phyloP scores from a whole-genome alignment of 1,284 basidiomycete species.

The Omphalotus olearius region DNA sequence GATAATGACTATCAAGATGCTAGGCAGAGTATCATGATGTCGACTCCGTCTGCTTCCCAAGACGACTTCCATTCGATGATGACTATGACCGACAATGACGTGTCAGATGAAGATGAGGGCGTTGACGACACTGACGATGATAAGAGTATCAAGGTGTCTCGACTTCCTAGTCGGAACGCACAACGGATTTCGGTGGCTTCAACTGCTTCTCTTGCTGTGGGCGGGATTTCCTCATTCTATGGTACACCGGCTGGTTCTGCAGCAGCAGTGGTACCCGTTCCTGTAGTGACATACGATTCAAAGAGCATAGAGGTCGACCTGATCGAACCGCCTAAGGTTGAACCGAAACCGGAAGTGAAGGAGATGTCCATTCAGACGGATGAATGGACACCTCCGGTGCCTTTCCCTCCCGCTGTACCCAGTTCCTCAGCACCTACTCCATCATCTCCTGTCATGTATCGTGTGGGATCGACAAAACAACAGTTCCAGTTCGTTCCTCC shows the following conservation, averaged over 20 bases:
- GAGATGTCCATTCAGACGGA: slow-evolving; percentile 81
- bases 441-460: slow-evolving; percentile 43
- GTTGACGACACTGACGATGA: slow-evolving; percentile 42
- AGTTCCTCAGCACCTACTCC: slow-evolving; percentile 23
- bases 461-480: slow-evolving; percentile 54
- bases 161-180: slow-evolving; percentile 24
- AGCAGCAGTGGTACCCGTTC: slow-evolving; percentile 1
- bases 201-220: slow-evolving; percentile 15
- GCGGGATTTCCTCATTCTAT: slow-evolving; percentile 11
- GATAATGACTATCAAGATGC: slow-evolving; percentile 81
- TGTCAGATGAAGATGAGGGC: slow-evolving; percentile 58
- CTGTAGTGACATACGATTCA: slow-evolving; percentile 7
- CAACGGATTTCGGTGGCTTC: slow-evolving; percentile 23
- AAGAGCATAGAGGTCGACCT: slow-evolving; percentile 10
- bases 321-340: not conserved
- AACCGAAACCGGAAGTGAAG: slow-evolving; percentile 56
- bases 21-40: slow-evolving; percentile 59
- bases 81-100: slow-evolving; percentile 67
- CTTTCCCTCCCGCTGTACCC: slow-evolving; percentile 26
- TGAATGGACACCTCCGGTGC: slow-evolving; percentile 47
- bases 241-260: slow-evolving; percentile 12
- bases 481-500: slow-evolving; percentile 76
- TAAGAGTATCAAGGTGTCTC: slow-evolving; percentile 66
- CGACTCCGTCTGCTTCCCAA: slow-evolving; percentile 38
- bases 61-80: slow-evolving; percentile 76